Evolutionary conservation across 2,329 filamentous ascomycete genomes (phyloP).

Genomic region (Fusarium sublunatum): DNA sequence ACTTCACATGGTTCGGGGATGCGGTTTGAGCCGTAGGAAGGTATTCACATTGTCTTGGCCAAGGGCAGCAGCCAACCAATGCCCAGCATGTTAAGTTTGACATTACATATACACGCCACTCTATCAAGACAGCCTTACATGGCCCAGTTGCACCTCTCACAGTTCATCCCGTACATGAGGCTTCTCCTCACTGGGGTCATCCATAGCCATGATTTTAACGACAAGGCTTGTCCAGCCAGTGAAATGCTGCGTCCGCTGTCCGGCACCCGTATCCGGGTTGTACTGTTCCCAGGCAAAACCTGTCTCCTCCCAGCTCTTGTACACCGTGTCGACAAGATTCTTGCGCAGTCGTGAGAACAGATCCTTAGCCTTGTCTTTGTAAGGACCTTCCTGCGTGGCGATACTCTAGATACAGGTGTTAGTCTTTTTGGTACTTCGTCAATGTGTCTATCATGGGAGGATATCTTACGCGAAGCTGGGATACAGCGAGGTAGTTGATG

Average conservation of each 20-base stretch:
- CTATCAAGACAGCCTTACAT: conserved; percentile 11
- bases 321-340: conserved; percentile 91
- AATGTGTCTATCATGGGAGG: conserved; percentile 1
- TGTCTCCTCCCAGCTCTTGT: conserved; percentile 86
- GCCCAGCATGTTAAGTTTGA: conserved; percentile 1
- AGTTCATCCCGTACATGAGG: conserved; percentile 60
- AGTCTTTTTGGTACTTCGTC: conserved; percentile 12
- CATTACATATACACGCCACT: conserved; percentile 16
- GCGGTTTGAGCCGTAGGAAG: conserved; percentile 22
- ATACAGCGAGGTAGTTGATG: conserved; percentile 90
- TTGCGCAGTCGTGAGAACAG: conserved; percentile 81
- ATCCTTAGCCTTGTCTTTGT: conserved; percentile 73
- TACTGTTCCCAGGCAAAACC: conserved; percentile 99
- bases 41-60: conserved; percentile 18
- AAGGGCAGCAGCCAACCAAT: conserved; percentile 12
- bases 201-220: conserved; percentile 97
- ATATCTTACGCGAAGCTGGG: conserved; percentile 78
- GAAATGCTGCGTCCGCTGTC: conserved; percentile 97
- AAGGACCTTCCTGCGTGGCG: conserved; percentile 73
- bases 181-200: conserved; percentile 64
- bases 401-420: conserved; percentile 63
- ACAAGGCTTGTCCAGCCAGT: conserved; percentile 99
- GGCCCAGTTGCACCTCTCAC: conserved; percentile 44
- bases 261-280: conserved; percentile 88
- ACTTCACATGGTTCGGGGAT: conserved; percentile 31